Conservation (phyloP, 148 eudicot genomes). For the Rhododendron griersonianum region DNA sequence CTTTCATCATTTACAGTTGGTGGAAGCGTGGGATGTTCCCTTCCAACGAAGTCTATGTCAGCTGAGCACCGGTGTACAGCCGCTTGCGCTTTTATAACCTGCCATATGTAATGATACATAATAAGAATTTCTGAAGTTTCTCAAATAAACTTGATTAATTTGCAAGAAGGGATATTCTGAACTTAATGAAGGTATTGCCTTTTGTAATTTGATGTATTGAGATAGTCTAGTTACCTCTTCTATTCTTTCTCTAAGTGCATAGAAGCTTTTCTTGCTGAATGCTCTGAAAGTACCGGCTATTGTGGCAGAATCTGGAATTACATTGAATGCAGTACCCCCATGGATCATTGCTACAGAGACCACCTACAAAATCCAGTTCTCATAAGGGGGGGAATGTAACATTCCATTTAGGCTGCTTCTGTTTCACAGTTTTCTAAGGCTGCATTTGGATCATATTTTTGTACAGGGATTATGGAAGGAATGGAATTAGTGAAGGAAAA, state of each 20-base stretch:
- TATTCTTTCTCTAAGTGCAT: conserved; percentile 32
- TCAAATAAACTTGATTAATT: not conserved
- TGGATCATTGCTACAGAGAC: conserved; percentile 33
- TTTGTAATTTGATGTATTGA: not conserved
- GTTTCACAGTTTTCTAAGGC: not conserved
- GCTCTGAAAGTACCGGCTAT: conserved; percentile 45
- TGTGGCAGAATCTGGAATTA: conserved; percentile 21
- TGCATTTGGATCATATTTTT: not conserved
- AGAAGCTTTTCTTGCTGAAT: conserved; percentile 31
- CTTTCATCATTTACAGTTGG: conserved; percentile 39
- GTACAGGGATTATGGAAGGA: not conserved
- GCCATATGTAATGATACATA: not conserved
- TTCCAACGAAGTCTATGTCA: conserved; percentile 28
- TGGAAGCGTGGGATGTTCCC: conserved; percentile 37
- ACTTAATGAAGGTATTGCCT: not conserved
- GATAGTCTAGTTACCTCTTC: conserved; percentile 31
- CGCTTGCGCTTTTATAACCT: conserved; percentile 38
- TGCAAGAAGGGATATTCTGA: not conserved
- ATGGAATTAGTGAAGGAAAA: not conserved
- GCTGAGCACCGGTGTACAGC: conserved; percentile 38
- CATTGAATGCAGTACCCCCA: conserved; percentile 24
- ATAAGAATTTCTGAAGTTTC: not conserved
- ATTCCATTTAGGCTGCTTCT: not conserved
- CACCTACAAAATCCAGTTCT: conserved; percentile 20
- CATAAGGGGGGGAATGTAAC: not conserved